Evolutionary conservation across 176 grass and related monocot species (phyloP), one percentile per base, ranked within the genome.

Genomic region (Bromus sterilis): DNA sequence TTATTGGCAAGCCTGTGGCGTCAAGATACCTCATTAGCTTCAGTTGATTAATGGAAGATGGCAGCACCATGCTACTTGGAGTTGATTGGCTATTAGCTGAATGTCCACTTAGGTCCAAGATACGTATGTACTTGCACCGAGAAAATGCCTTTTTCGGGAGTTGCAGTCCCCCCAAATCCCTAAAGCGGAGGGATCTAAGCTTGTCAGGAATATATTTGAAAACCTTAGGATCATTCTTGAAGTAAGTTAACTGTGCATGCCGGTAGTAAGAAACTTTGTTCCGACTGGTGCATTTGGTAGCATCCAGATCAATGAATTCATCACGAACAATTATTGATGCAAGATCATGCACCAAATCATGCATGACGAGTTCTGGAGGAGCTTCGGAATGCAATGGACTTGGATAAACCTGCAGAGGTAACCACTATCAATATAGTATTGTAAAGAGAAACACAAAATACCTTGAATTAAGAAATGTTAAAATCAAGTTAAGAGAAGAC

Each of bases 301-400:
- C 53, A n/a, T 80, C 16, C 20, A 75, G 5, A 26, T 25, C 7
- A 33, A 36, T 28, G 29, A 84, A 29, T 66, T 93, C 91, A 36
- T 89, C 46, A 0, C 25, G 42, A 66, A 77, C 71, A 59, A 93
- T 66, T 77, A 21, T n/a, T 31, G 12, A 66, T 34, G 87, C 91
- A 73, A 89, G 81, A 20, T 89, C 84, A 74, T 93, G 41, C 33
- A 92, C 82, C 24, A 92, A 78, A 42, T 86, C 77, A 63, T 92
- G 87, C 69, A 93, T 86, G 32, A 33, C 55, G 5, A 80, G 3
- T 12, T 33, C n/a, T 3, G 2, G 1, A 4, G 40, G 39, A 64
- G 18, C 5, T 9, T 58, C 67, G 39, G 18, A 12, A 69, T 65
- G 15, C 40, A 57, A 41, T 34, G n/a, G 53, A 56, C 53, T 56